These are phyloP conservation scores for Aotearoamyces nothofagi DNA, from an alignment of 2,329 filamentous ascomycete species.

Conservation along the genomic window DNA sequence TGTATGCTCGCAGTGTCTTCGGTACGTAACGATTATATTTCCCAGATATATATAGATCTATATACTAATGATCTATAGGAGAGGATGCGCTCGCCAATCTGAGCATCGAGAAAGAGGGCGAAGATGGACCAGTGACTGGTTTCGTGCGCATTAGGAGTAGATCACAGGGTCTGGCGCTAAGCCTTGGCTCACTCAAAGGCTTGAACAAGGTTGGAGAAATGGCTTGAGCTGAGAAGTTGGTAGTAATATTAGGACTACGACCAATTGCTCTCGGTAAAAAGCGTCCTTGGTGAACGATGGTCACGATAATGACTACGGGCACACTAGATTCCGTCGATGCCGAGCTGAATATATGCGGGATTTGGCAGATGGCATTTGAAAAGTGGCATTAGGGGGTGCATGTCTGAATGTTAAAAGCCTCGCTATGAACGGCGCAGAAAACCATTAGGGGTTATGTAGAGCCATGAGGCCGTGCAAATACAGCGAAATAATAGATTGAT, in stretches of 20 bases:
- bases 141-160: conserved; percentile 97
- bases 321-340: too few species aligned
- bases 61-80: conserved; percentile 37
- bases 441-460: too few species aligned
- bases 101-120: conserved; percentile 94
- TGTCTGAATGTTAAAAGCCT: too few species aligned
- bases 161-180: conserved; percentile 86
- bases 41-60: not conserved
- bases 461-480: too few species aligned
- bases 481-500: too few species aligned
- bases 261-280: too few species aligned
- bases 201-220: conserved; percentile 57
- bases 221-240: not conserved
- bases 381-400: too few species aligned
- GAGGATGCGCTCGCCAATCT: conserved; percentile 96
- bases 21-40: conserved; percentile 46
- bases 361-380: too few species aligned
- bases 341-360: too few species aligned
- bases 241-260: not conserved
- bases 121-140: conserved; percentile 87
- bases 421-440: too few species aligned
- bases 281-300: too few species aligned
- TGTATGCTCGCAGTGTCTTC: conserved; percentile 94
- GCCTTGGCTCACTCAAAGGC: conserved; percentile 86
- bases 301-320: too few species aligned